Evolutionary conservation across 2,329 filamentous ascomycete genomes (phyloP), one percentile per base, ranked within the genome.

Genomic region (Myriosclerotinia duriaeana): DNA sequence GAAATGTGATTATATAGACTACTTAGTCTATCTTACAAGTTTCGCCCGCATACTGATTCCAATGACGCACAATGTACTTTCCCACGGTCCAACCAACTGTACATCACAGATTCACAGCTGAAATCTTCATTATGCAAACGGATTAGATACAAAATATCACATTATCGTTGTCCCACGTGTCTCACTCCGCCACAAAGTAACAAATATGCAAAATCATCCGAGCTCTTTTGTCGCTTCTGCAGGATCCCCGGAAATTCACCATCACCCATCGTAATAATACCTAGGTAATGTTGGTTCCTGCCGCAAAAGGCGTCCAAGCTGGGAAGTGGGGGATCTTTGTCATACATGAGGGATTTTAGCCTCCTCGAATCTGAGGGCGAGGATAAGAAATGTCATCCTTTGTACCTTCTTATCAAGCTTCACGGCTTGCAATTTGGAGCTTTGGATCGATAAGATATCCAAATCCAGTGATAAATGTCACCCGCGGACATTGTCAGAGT

Each of bases 301-400:
- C 30, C 30, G 58, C 58, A 38, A 17, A 38, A 61, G 58, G 44
- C 58, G 44, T 50, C 14, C 14, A 44, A 61, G 58, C 58, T 61
- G 58, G 58, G 12, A 22, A 22, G n/a, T 64, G 62, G 58, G 62
- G 62, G 12, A 64, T 64, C 58, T 64, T 34, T 64, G 50, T 36
- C 20, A 20, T 36, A 56, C 50, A 64, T 59, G 63, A 59, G 63
- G 63, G 8, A 73, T 73, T 73, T 73, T 73, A 66, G 71, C 73
- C 71, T 74, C 69, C 72, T 72, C 73, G 72, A 74, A 74, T 74
- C 71, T 22, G 46, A 36, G 34, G 30, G 20, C 58, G 58, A 38
- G 58, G 58, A 61, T 61, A 61, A 52, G 58, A 61, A 38, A 40
- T 20, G 8, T 20, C 4, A 20, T 2, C 15, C 7, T 60, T 20